Evolutionary conservation across 2,329 filamentous ascomycete species (phyloP), one percentile per base, ranked within the genome.

Genomic region (Neodidymelliopsis sp.): DNA sequence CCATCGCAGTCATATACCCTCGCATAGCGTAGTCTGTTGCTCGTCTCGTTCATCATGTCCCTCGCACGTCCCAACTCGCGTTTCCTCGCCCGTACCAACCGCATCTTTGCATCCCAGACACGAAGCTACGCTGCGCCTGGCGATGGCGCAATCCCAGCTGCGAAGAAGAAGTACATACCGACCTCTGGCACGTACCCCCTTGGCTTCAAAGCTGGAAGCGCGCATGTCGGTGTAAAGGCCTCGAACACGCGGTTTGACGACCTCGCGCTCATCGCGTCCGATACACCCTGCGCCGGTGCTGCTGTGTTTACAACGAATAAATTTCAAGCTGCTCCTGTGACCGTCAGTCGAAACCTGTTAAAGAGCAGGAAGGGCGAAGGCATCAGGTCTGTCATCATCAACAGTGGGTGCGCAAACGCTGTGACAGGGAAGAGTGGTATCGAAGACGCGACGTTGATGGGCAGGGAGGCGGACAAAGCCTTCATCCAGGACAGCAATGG

Each of bases 261-360:
- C 72, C 83, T 99, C 38, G 91, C 92, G 25, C 82, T 99, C 59
- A 83, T 99, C 57, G 86, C 88, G 13, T 97, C 94, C 6, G 90
- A 96, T 65, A 81, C 81, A 41, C 91, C 92, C 44, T 97, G 91
- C 73, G 83, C 90, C 6, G 92, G 88, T 8, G 91, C 92, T 0
- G 94, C 91, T 6, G 92, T 97, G 34, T 97, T 97, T 77, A 99
- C 94, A 44, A 95, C 91, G 74, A 99, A 99, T 79, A 92, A 93
- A 74, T 99, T 99, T 77, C 92, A 97, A 75, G 94, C 94, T 13
- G 94, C 94, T 9, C 94, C 94, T 4, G 93, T 99, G 33, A 91
- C 90, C 22, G 89, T 96, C 53, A 93, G 89, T 73, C 82, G 86
- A 56, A 81, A 87, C 48, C 84, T 92, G 52, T 77, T 96, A 25